Evolutionary conservation across 352 stramenopile species (phyloP).

Genomic region (Globisporangium cystogenes): DNA sequence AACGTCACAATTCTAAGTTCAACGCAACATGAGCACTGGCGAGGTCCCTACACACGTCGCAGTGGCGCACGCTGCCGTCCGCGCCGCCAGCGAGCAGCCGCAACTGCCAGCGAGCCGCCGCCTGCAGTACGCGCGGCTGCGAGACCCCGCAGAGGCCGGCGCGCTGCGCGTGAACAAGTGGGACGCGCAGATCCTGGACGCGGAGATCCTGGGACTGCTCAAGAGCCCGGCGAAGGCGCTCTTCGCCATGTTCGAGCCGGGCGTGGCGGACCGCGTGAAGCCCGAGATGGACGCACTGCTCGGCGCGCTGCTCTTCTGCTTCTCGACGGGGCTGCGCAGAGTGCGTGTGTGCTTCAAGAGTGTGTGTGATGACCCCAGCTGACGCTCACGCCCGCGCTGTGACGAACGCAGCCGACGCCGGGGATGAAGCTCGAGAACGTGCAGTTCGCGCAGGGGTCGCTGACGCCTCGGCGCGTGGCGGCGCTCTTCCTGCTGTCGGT

Average conservation of each 20-base stretch:
- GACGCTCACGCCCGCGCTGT: not conserved
- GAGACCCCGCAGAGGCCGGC: slow-evolving; percentile 23
- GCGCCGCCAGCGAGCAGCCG: slow-evolving; percentile 17
- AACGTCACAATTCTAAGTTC: not conserved
- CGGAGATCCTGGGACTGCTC: slow-evolving; percentile 71
- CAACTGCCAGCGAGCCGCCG: slow-evolving; percentile 5
- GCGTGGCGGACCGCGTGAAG: slow-evolving; percentile 55
- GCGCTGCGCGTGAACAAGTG: slow-evolving; percentile 80
- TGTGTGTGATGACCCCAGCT: no score
- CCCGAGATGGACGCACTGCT: slow-evolving; percentile 69
- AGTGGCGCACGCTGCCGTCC: slow-evolving; percentile 27
- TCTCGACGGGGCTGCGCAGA: slow-evolving; percentile 53
- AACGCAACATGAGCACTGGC: not conserved
- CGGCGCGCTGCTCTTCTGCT: slow-evolving; percentile 48
- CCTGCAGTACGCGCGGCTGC: slow-evolving; percentile 41
- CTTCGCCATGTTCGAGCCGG: slow-evolving; percentile 74
- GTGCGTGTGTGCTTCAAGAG: slow-evolving; percentile 29
- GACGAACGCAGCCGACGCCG: slow-evolving; percentile 49
- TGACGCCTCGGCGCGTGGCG: slow-evolving; percentile 44
- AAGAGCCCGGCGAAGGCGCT: slow-evolving; percentile 72
- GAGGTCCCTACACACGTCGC: slow-evolving; percentile 33
- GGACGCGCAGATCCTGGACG: slow-evolving; percentile 77
- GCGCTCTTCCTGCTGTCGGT: slow-evolving; percentile 70
- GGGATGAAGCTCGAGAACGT: slow-evolving; percentile 85
- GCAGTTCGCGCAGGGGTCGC: slow-evolving; percentile 35